These are phyloP conservation scores for Eremothecium sinecaudum DNA, from an alignment of 1,139 yeast genomes.

Conservation along the genomic window DNA sequence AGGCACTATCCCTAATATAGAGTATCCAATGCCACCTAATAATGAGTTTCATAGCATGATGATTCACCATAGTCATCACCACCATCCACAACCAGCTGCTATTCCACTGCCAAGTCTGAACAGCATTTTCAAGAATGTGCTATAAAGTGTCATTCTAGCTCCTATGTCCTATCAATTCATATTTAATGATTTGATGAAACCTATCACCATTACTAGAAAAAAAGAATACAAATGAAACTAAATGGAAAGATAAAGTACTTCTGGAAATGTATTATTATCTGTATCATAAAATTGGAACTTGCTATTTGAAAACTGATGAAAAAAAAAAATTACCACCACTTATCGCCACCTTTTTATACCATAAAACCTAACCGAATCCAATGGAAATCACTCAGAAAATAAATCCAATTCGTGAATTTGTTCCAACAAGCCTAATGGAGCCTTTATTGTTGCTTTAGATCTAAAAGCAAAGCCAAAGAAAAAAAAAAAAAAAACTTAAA, in stretches of 20 bases:
- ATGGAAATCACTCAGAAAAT: too few species aligned
- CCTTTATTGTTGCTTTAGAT: too few species aligned
- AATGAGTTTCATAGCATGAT: slow-evolving; percentile 2
- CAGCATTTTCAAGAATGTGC: slow-evolving; percentile 19
- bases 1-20: slow-evolving; percentile 5
- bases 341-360: too few species aligned
- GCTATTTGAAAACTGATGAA: slow-evolving; percentile 3
- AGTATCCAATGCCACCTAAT: not conserved
- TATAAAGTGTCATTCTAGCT: slow-evolving; percentile 1
- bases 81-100: slow-evolving; percentile 7
- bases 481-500: too few species aligned
- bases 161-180: not conserved
- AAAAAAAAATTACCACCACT: too few species aligned
- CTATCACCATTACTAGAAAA: not conserved
- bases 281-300: slow-evolving; percentile 4
- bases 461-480: too few species aligned
- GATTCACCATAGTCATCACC: slow-evolving; percentile 6
- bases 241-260: slow-evolving; percentile 5
- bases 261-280: slow-evolving; percentile 5
- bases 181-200: slow-evolving; percentile 4
- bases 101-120: slow-evolving; percentile 23
- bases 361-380: too few species aligned
- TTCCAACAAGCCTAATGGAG: too few species aligned
- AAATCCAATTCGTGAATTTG: too few species aligned
- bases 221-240: too few species aligned